A percentile compares a stretch with the other conserved stretches of the same genome.
Evolutionary conservation across 2,329 filamentous ascomycete species (phyloP).

Genomic region (Fusarium keratoplasticum): DNA sequence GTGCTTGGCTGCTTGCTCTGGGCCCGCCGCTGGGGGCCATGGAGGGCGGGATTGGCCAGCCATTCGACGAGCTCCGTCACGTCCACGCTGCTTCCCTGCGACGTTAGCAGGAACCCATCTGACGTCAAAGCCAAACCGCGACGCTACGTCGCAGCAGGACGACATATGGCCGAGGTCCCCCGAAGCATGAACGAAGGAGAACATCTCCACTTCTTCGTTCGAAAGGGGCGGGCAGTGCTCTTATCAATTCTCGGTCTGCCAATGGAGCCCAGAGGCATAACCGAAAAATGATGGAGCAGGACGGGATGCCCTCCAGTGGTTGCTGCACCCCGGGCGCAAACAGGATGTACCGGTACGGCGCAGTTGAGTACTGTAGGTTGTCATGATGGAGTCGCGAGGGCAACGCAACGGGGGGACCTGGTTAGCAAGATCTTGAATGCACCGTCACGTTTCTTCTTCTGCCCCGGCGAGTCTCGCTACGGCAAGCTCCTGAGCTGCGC

Average conservation of each 20-base stretch:
- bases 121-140: constrained; percentile 40
- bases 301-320: neutral
- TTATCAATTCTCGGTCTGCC: neutral
- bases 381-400: constrained; percentile 26
- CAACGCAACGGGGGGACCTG: neutral
- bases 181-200: constrained; percentile 29
- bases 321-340: constrained; percentile 7
- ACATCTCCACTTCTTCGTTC: constrained; percentile 22
- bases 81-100: constrained; percentile 8
- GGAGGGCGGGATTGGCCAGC: constrained; percentile 17
- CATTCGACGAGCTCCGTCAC: constrained; percentile 6
- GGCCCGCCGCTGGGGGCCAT: constrained; percentile 12
- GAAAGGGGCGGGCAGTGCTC: constrained; percentile 7
- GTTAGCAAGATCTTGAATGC: constrained; percentile 5
- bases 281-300: constrained; percentile 10
- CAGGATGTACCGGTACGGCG: constrained; percentile 3
- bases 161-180: constrained; percentile 38
- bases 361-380: constrained; percentile 15
- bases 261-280: constrained; percentile 19
- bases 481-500: neutral
- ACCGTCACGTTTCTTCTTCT: constrained; percentile 1
- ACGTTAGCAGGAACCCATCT: constrained; percentile 36
- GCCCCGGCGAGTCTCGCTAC: neutral
- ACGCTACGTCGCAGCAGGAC: constrained; percentile 12
- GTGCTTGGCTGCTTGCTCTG: neutral